Base-by-base conservation (phyloP, 306 rosid genomes). In the Dicorynia guianensis region DNA sequence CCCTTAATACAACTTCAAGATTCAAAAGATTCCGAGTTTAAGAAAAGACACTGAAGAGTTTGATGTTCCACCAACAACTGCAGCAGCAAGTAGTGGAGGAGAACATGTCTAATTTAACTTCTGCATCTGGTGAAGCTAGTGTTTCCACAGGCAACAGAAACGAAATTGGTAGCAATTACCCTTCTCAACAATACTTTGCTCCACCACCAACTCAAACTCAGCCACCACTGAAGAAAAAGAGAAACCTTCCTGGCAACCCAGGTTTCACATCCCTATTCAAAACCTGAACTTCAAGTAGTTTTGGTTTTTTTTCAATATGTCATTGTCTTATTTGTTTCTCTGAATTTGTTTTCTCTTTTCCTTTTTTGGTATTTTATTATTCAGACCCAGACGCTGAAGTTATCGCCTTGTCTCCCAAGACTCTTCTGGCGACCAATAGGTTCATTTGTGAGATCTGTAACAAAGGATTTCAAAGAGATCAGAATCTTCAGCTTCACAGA, bases 321-420 rank as follows among this genome's bases (percentile, higher is more conserved):
- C 72, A 69, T 25, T 73, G 13, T 58, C 30, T 71, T 25, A 25
- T 25, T 25, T 74, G 53, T 46, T 49, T 76, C 7, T 44, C 12
- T 53, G 36, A 53, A 69, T 8, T 52, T 63, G 36, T 44, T 65
- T 20, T 12, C 4, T 5, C 11, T 19, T 72, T 59, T 49, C 25
- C 3, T 19, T 47, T 40, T 3, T 17, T 69, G 72, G 3, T 30
- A 62, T 62, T 65, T 17, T 19, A 66, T 73, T 17, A 20, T 74
- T 61, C 77, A 95, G 99, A 92, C 90, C 99, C 99, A 44, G 99
- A 96, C 64, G 96, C 98, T n/a, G 97, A 96, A 81, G 96, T 96
- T 42, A 83, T 96, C 5, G 90, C 96, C 36, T 65, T 96, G 76
- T 96, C 99, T 12, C 99, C 99, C 5, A 92, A 87, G 85, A 77